Percentiles rank a stretch among this genome's conserved stretches.
These are phyloP conservation scores for Perkinsus chesapeaki DNA, from an alignment of 169 alveolate genomes.

Conservation along the genomic window DNA sequence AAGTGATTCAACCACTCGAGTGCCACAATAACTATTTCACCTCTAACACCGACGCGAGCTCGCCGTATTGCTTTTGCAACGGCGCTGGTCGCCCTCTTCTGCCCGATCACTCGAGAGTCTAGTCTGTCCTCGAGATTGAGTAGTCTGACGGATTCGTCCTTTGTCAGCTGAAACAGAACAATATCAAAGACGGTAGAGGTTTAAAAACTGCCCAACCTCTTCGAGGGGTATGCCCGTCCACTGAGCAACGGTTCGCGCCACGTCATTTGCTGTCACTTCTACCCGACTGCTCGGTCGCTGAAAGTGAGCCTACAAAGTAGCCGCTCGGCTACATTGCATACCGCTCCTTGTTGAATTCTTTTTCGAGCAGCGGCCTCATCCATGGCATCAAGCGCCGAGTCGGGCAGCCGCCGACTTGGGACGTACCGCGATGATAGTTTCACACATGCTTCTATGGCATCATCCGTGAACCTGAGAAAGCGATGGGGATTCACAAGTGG, in stretches of 20 bases:
- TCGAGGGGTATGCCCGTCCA: conserved; percentile 79
- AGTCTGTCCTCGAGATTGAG: background rate
- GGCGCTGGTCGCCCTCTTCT: conserved; percentile 32
- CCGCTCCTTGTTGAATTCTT: conserved; percentile 43
- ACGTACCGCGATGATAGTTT: conserved; percentile 3
- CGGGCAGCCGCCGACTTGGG: conserved; percentile 61
- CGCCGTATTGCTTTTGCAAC: conserved; percentile 58
- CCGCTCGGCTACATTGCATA: background rate
- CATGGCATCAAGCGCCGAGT: conserved; percentile 67
- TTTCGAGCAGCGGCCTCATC: conserved; percentile 75
- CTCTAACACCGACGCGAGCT: conserved; percentile 54
- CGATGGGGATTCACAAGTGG: background rate
- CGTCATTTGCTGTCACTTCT: conserved; percentile 70
- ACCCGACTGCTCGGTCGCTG: conserved; percentile 50
- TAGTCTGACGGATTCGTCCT: background rate
- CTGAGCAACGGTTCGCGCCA: conserved; percentile 61
- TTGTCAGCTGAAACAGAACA: background rate
- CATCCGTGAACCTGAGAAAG: background rate
- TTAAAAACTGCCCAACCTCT: conserved; percentile 20
- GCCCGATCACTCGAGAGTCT: conserved; percentile 47
- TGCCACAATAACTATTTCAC: background rate
- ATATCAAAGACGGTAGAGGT: background rate
- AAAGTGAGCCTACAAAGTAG: background rate
- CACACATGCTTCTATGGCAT: background rate
- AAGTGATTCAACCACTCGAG: background rate